phyloP scores from a whole-genome alignment of 768 basidiomycete genomes.

The Suillus luteus region DNA sequence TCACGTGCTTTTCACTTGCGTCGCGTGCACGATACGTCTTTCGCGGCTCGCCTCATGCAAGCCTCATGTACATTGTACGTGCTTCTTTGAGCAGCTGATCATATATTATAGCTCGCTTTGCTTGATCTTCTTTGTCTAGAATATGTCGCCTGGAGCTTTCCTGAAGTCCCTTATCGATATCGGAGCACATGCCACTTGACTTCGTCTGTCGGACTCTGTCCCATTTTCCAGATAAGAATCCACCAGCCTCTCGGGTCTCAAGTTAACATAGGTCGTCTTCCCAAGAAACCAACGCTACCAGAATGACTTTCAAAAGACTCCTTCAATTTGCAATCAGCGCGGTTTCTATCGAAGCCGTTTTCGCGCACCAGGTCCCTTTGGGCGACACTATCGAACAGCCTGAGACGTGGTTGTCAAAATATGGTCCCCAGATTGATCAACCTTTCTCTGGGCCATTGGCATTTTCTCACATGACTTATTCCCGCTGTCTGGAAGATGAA shows the following conservation, averaged over 20 bases:
- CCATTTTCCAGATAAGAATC: slow-evolving; percentile 1
- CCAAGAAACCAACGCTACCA: not conserved
- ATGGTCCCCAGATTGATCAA: slow-evolving; percentile 73
- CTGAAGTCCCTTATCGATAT: not conserved
- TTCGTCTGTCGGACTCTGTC: not conserved
- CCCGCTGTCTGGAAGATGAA: slow-evolving; percentile 66
- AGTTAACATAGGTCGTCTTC: not conserved
- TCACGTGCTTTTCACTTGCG: too few species aligned
- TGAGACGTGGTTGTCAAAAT: slow-evolving; percentile 68
- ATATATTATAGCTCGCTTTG: not conserved
- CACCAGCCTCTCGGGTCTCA: not conserved
- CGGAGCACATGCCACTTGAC: not conserved
- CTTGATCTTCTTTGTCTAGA: slow-evolving; percentile 3
- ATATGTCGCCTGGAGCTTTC: not conserved
- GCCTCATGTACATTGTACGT: slow-evolving; percentile 5
- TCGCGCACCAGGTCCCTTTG: slow-evolving; percentile 16
- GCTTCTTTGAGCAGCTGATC: slow-evolving; percentile 5
- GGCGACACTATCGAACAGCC: slow-evolving; percentile 10
- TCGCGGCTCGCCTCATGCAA: not conserved
- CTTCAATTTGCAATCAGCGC: slow-evolving; percentile 3
- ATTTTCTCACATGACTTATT: slow-evolving; percentile 82
- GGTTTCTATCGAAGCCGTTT: not conserved
- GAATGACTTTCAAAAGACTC: slow-evolving; percentile 1
- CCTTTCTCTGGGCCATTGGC: slow-evolving; percentile 78
- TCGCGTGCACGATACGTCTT: too few species aligned